Base-by-base conservation (phyloP, 495 filamentous ascomycete genomes). In the Hypoxylon crocopeplum region DNA sequence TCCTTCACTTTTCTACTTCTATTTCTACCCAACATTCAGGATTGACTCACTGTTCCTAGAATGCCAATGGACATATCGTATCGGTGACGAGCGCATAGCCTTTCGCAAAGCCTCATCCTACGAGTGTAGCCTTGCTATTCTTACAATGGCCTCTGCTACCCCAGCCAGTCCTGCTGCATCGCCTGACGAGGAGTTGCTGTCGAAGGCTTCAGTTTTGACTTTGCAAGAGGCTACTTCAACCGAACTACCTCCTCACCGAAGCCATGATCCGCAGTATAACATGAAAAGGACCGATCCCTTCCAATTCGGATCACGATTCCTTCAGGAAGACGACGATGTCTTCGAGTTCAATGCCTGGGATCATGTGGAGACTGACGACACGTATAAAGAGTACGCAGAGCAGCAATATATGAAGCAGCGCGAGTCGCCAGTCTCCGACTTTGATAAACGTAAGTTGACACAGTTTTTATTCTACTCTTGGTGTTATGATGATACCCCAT, bases 261-360 rank as follows among this genome's bases (percentile, higher is more conserved):
- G 76, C 37, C 81, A 84, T 67, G 77, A 84, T 72, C 81, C 79
- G 17, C 71, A 79, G 44, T 73, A 82, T 64, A 87, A 84, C 68
- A 78, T 86, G 72, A 98, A 98, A 78, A 82, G 90, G 50, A 89
- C 71, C 68, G 90, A 96, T 61, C 95, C 94, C 27, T 98, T 98
- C 75, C 86, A 92, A 73, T 98, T 98, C 73, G 94, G 94, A 48
- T 93, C 90, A 8, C 91, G 94, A 39, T 86, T 82, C 62, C 86
- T 98, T 32, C 84, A 88, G 58, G 76, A 91, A 65, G 82, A 85
- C 62, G 91, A 95, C 74, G 82, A 97, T 66, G 87, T 95, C 61
- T 98, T 89, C 76, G 88, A 93, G 68, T 93, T 92, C 85, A 98
- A 98, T 72, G 94, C 94, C 32, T 98, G 94, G 94, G 94, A 98